Base-by-base conservation (phyloP, 768 basidiomycete species). In the Hygrophorus pudorinus region DNA sequence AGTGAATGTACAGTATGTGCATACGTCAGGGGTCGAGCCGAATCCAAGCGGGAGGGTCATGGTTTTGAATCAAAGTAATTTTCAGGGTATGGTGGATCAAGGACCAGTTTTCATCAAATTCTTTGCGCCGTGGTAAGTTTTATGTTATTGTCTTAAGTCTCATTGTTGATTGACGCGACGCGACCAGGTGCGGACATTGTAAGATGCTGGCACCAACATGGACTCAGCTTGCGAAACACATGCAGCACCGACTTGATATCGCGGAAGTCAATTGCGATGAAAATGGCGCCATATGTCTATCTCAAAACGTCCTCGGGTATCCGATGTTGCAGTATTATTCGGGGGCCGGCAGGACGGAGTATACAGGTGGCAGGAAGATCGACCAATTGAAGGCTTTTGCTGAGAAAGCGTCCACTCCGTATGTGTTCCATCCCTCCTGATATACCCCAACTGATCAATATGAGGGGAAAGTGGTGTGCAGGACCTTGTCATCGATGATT, bases 221-320 rank as follows among this genome's bases (percentile, higher is more conserved):
- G 88, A 66, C 65, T 1, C 69, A 83, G 39, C 73, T 99, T 2
- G 93, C 87, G 0, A 61, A 64, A 39, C 64, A 66, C 16, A 79
- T 93, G 72, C 73, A 82, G 51, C 66, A 71, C 48, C 79, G 79
- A 38, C 66, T 93, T 24, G 83, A 76, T 31, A 65, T 99, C 7
- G 91, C 81, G 2, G 80, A 94, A 49, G 82, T 99, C 11, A 78
- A 99, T 56, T 99, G 94, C 55, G 94, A 97, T 13, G 76, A 68
- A 1, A 66, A 92, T 53, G 65, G 69, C 33, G 59, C 69, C 0
- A 56, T 92, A 4, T 99, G 94, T 62, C 65, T 69, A 36, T 54
- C 63, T 10, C 70, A 90, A 45, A 73, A 70, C 2, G 72, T 99
- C 13, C 58, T 71, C 21, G 91, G 89, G 1, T 99, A 87, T 61